Evolutionary conservation across 257 asterid genomes (phyloP).

Genomic region (Lycium ferocissimum): DNA sequence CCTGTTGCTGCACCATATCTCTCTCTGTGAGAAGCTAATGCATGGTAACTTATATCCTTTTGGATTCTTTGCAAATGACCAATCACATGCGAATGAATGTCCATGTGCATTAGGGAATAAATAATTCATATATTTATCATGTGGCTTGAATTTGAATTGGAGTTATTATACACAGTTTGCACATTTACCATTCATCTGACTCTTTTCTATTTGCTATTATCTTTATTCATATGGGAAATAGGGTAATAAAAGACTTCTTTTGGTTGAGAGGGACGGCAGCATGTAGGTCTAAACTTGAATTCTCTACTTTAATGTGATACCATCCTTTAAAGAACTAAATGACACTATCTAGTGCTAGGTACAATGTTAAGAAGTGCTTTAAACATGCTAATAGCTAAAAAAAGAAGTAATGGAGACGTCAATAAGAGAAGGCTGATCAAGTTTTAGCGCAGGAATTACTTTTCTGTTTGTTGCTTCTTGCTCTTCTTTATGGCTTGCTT

Average conservation of each 20-base stretch:
- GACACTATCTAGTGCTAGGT: neutral
- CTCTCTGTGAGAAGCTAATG: neutral
- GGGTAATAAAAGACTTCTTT: neutral
- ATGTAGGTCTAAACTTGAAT: slow-evolving; percentile 17
- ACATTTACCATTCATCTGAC: neutral
- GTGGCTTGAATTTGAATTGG: slow-evolving; percentile 14
- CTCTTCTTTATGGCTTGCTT: slow-evolving; percentile 12
- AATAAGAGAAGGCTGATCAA: neutral
- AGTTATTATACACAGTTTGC: neutral
- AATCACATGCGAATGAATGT: neutral
- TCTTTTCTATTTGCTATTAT: neutral
- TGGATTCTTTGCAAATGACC: neutral
- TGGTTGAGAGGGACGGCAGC: neutral
- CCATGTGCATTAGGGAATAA: neutral
- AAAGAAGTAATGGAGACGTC: neutral
- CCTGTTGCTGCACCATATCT: neutral
- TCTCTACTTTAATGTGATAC: neutral
- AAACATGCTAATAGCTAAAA: neutral
- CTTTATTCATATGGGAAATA: slow-evolving; percentile 11
- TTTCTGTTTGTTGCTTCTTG: slow-evolving; percentile 3
- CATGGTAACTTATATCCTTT: neutral
- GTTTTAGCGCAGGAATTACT: neutral
- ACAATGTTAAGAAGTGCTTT: neutral
- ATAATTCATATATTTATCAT: neutral
- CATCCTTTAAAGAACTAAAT: neutral